phyloP scores from a whole-genome alignment of 331 rosid genomes.

The Stylosanthes scabra region DNA sequence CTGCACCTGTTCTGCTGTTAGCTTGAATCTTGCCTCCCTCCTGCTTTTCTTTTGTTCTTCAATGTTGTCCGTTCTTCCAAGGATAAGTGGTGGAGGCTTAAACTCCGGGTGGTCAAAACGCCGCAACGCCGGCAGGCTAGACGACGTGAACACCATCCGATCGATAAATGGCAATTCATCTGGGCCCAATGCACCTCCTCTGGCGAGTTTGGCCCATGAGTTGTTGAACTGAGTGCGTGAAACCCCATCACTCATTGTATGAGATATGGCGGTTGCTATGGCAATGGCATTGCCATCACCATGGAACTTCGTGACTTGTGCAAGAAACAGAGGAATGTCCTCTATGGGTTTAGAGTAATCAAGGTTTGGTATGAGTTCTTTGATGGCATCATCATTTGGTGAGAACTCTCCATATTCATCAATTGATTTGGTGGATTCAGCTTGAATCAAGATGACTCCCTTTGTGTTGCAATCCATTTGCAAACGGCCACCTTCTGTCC shows the following conservation, averaged over 20 bases:
- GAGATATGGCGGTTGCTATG: constrained; percentile 5
- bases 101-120: constrained; percentile 9
- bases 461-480: constrained; percentile 15
- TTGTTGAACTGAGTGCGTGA: constrained; percentile 14
- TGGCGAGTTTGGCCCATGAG: constrained; percentile 49
- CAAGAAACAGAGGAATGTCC: constrained; percentile 14
- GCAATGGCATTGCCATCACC: background rate
- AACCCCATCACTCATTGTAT: constrained; percentile 13
- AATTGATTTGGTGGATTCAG: background rate
- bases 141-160: background rate
- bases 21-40: background rate
- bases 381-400: background rate
- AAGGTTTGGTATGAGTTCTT: constrained; percentile 17
- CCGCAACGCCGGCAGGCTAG: background rate
- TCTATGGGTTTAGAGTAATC: constrained; percentile 27
- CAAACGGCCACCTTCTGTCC: background rate
- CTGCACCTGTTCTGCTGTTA: constrained; percentile 27
- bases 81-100: background rate
- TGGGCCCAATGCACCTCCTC: too few relatives aligned
- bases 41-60: background rate
- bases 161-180: constrained; percentile 34
- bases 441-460: constrained; percentile 20
- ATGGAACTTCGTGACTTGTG: constrained; percentile 27
- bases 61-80: background rate
- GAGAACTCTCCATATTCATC: constrained; percentile 35